Conservation (phyloP, 2,329 filamentous ascomycete genomes). For the Verticillium nubilum region DNA sequence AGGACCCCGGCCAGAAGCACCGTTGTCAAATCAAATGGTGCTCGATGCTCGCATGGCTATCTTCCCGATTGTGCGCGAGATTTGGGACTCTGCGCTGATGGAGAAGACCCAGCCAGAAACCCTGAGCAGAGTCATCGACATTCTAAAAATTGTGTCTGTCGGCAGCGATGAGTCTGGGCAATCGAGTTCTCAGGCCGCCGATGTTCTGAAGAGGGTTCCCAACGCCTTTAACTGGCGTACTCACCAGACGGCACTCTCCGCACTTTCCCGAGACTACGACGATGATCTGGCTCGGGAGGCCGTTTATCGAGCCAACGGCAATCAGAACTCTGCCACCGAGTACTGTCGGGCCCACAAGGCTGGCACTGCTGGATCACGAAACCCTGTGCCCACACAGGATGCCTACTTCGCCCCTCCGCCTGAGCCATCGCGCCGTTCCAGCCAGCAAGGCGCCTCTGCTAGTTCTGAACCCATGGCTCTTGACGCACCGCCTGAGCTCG, state of each 20-base stretch:
- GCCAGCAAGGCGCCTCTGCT: slow-evolving; percentile 15
- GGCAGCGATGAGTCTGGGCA: slow-evolving; percentile 68
- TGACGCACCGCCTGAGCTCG: slow-evolving; percentile 18
- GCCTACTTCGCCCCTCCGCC: slow-evolving; percentile 27
- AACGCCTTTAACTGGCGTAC: slow-evolving; percentile 41
- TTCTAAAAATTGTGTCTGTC: slow-evolving; percentile 71
- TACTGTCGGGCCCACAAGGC: slow-evolving; percentile 66
- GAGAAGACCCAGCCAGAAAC: slow-evolving; percentile 75
- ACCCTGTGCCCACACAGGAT: slow-evolving; percentile 62
- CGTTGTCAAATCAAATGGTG: slow-evolving; percentile 65
- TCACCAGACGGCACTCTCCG: slow-evolving; percentile 21
- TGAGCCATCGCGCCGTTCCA: slow-evolving; percentile 13
- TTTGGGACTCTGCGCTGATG: slow-evolving; percentile 83
- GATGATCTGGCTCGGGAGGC: slow-evolving; percentile 69
- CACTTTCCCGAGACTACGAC: slow-evolving; percentile 21
- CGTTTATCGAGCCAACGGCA: slow-evolving; percentile 75
- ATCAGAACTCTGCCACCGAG: slow-evolving; percentile 53
- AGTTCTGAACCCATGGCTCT: slow-evolving; percentile 24
- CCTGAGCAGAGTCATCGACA: slow-evolving; percentile 74
- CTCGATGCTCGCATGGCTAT: slow-evolving; percentile 80
- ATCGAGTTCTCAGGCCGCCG: slow-evolving; percentile 17
- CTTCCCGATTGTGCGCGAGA: slow-evolving; percentile 65
- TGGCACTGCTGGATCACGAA: slow-evolving; percentile 53
- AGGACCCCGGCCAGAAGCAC: slow-evolving; percentile 34
- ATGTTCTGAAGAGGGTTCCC: slow-evolving; percentile 37